Evolutionary conservation across 768 basidiomycete genomes (phyloP).

Genomic region (Serpula lacrymans): DNA sequence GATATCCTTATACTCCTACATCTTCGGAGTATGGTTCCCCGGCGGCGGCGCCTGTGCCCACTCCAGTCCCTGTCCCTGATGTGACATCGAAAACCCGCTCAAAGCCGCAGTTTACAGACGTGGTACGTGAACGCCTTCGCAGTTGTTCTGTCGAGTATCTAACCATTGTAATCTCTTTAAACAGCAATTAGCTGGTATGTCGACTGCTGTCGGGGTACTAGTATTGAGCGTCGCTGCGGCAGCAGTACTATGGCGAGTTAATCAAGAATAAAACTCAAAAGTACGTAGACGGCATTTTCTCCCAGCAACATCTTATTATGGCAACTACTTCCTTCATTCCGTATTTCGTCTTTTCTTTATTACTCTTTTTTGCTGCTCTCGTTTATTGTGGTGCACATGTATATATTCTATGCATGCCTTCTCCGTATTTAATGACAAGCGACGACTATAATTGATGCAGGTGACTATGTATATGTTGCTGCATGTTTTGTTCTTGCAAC

Average conservation of each 20-base stretch:
- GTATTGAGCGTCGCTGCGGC: constrained; percentile 66
- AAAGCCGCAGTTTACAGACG: constrained; percentile 18
- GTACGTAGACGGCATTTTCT: constrained; percentile 10
- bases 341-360: constrained; percentile 12
- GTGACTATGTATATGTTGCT: too few relatives aligned
- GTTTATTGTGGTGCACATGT: background rate
- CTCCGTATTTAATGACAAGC: too few relatives aligned
- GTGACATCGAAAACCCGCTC: constrained; percentile 15
- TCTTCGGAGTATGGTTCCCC: constrained; percentile 28
- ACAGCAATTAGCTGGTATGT: constrained; percentile 32
- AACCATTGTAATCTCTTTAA: constrained; percentile 18
- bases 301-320: constrained; percentile 15
- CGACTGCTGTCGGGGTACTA: constrained; percentile 59
- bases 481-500: too few relatives aligned
- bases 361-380: too few relatives aligned
- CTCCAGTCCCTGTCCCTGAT: constrained; percentile 8
- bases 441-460: too few relatives aligned
- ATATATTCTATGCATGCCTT: too few relatives aligned
- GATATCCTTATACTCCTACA: constrained; percentile 28
- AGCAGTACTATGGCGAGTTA: constrained; percentile 72
- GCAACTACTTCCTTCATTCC: constrained; percentile 13
- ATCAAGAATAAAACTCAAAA: constrained; percentile 31
- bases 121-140: constrained; percentile 24
- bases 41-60: too few relatives aligned
- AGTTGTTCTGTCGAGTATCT: constrained; percentile 4